Conservation (phyloP, 129 eudicot species). For the Flaveria robusta region DNA sequence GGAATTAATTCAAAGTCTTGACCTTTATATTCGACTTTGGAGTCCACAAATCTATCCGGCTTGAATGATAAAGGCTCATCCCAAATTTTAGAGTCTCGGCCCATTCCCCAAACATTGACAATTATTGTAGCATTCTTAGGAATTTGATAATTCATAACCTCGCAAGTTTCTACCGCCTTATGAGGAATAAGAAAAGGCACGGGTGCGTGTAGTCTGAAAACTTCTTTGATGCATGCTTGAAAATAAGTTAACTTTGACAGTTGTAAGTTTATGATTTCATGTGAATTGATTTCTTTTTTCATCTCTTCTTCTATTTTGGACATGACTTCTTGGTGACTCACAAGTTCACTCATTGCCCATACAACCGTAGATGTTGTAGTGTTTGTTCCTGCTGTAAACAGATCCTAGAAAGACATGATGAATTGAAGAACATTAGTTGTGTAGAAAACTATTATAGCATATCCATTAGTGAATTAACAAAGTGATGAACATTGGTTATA, state of each 20-base stretch:
- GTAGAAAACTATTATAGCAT: too few relatives aligned
- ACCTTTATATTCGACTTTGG: conserved; percentile 18
- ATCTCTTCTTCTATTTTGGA: conserved; percentile 23
- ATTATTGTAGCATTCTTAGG: conserved; percentile 19
- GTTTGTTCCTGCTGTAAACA: conserved; percentile 24
- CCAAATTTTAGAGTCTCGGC: conserved; percentile 33
- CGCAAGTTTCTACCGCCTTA: not conserved
- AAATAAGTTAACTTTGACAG: conserved; percentile 30
- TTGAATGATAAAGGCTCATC: conserved; percentile 20
- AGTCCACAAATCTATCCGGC: conserved; percentile 33
- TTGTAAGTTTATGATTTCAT: not conserved
- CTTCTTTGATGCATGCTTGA: conserved; percentile 30
- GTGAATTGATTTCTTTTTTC: not conserved
- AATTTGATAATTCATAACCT: conserved; percentile 28
- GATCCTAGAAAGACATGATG: conserved; percentile 10
- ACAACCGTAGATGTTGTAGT: conserved; percentile 17
- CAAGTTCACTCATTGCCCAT: conserved; percentile 29
- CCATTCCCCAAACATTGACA: conserved; percentile 36
- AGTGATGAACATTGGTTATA: too few relatives aligned
- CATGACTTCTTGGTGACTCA: conserved; percentile 19
- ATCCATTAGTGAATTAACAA: too few relatives aligned
- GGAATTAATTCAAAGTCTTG: conserved; percentile 32
- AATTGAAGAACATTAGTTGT: too few relatives aligned
- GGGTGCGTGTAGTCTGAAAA: conserved; percentile 33
- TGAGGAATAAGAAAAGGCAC: conserved; percentile 33